These are phyloP conservation scores for Astathelohania contejeani DNA, from an alignment of 371 early-diverging fungal species.

Conservation along the genomic window DNA sequence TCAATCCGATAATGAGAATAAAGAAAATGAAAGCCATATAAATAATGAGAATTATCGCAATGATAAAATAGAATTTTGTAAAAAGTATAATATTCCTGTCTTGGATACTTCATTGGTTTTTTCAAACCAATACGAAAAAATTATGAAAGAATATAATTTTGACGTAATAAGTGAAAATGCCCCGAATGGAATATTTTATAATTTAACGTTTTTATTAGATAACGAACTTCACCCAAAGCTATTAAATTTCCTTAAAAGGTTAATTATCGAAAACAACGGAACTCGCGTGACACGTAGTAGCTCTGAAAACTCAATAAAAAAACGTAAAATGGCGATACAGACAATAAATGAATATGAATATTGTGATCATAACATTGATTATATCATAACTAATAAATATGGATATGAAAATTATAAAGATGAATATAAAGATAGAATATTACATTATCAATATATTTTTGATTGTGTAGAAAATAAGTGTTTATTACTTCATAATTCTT, in stretches of 20 bases:
- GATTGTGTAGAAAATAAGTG: conserved; percentile 42
- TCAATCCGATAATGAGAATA: conserved; percentile 4
- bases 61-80: conserved; percentile 30
- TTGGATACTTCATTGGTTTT: not conserved
- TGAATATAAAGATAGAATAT: conserved; percentile 19
- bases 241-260: conserved; percentile 36
- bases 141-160: not conserved
- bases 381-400: not conserved
- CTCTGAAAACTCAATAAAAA: conserved; percentile 1
- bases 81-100: conserved; percentile 25
- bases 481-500: conserved; percentile 37
- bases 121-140: not conserved
- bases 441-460: conserved; percentile 51
- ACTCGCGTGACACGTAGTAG: conserved; percentile 33
- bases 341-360: not conserved
- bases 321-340: not conserved
- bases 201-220: conserved; percentile 47
- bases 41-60: not conserved
- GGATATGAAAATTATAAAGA: conserved; percentile 1
- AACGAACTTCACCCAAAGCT: conserved; percentile 17
- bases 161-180: not conserved
- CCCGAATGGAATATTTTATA: too few species aligned
- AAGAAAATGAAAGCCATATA: not conserved
- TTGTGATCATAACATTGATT: not conserved
- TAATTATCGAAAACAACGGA: conserved; percentile 48